Percentiles rank a stretch among this genome's conserved stretches.
These are phyloP conservation scores for Trichoderma sp. DNA, from an alignment of 2,329 filamentous ascomycete species.

Conservation along the genomic window DNA sequence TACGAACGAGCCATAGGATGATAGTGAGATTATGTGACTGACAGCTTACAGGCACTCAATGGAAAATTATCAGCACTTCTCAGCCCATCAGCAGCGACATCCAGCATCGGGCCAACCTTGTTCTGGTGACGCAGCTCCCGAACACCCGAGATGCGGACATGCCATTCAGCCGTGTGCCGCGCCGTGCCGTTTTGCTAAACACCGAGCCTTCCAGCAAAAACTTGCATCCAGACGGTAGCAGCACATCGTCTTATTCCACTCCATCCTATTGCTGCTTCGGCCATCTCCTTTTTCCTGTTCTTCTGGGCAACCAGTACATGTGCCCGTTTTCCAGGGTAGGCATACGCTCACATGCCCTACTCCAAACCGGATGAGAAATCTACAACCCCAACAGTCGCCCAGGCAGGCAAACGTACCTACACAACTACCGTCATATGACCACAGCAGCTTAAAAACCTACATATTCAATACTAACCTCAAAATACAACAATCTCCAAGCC, in stretches of 20 bases:
- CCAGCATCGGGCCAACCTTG: not conserved
- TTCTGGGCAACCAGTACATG: too few relatives aligned
- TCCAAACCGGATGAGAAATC: not conserved
- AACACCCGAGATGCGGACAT: conserved; percentile 8
- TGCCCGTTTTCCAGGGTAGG: not conserved
- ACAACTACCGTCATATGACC: not conserved
- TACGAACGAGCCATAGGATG: not conserved
- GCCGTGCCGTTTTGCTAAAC: not conserved
- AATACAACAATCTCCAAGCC: not conserved
- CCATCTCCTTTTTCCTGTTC: not conserved
- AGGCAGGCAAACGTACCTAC: not conserved
- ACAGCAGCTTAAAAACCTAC: not conserved
- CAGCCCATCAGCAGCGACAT: not conserved
- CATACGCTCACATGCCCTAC: not conserved
- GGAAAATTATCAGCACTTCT: not conserved
- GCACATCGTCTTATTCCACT: not conserved
- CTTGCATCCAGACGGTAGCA: not conserved
- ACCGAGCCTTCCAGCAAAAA: not conserved
- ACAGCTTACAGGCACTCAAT: not conserved
- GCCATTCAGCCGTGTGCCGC: conserved; percentile 1
- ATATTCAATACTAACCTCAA: not conserved
- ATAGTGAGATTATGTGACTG: not conserved
- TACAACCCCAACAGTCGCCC: not conserved
- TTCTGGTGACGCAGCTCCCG: not conserved
- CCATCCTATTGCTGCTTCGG: not conserved